These are phyloP conservation scores for Alternaria consortialis DNA, from an alignment of 2,329 filamentous ascomycete genomes.

Conservation along the genomic window DNA sequence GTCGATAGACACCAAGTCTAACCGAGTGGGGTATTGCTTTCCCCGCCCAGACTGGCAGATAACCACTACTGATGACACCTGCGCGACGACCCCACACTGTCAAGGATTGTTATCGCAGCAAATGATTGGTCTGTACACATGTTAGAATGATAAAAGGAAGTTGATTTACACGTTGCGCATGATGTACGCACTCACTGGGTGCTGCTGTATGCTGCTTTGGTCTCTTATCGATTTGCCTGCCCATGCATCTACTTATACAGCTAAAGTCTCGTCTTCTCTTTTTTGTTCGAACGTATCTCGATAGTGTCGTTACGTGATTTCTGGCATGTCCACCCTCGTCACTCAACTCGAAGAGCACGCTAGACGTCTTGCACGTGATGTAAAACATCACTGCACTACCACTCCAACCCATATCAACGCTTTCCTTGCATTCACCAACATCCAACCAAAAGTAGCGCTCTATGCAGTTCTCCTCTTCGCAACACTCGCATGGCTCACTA, in stretches of 20 bases:
- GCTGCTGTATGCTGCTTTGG: neutral
- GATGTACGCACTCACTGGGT: neutral
- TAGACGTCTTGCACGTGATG: slow-evolving; percentile 29
- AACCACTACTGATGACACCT: slow-evolving; percentile 26
- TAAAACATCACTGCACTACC: slow-evolving; percentile 24
- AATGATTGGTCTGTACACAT: slow-evolving; percentile 4
- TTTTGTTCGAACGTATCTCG: neutral
- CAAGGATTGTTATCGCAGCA: slow-evolving; percentile 23
- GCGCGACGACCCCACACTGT: slow-evolving; percentile 25
- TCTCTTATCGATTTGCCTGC: neutral
- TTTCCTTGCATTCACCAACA: slow-evolving; percentile 5
- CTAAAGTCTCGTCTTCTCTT: neutral
- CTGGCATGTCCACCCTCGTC: slow-evolving; percentile 17
- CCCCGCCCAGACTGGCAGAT: slow-evolving; percentile 17
- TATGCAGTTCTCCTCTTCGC: slow-evolving; percentile 46
- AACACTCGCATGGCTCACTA: slow-evolving; percentile 43
- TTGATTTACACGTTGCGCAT: slow-evolving; percentile 16
- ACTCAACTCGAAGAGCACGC: slow-evolving; percentile 25
- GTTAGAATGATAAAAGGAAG: slow-evolving; percentile 12
- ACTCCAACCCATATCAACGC: slow-evolving; percentile 14
- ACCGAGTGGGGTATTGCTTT: slow-evolving; percentile 34
- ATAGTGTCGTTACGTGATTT: neutral
- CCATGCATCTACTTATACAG: neutral
- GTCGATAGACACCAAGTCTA: slow-evolving; percentile 16
- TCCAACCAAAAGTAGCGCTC: slow-evolving; percentile 31